Conservation (phyloP, 2,329 filamentous ascomycete species). For the Torrubiella hemipterigena region DNA sequence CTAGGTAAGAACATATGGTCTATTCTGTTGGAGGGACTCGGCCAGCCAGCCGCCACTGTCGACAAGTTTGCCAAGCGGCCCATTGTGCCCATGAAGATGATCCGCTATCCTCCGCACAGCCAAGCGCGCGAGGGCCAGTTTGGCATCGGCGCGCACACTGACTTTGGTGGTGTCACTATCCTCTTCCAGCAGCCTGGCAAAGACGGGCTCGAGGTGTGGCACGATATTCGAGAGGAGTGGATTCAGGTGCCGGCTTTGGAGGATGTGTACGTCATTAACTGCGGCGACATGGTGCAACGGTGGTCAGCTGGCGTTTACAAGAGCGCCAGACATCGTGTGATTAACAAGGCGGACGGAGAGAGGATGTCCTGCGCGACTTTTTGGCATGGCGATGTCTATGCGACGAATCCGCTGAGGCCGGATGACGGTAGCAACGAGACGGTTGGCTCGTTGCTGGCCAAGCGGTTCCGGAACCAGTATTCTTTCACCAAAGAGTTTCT, state of each 20-base stretch:
- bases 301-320: conserved; percentile 17
- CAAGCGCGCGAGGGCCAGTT: no score
- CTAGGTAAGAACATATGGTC: conserved; percentile 13
- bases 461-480: conserved; percentile 10
- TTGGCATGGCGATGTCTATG: conserved; percentile 14
- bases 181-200: conserved; percentile 16
- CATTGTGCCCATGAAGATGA: conserved; percentile 10
- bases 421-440: conserved; percentile 10
- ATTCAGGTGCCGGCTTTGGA: conserved; percentile 17
- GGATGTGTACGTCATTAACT: conserved; percentile 23
- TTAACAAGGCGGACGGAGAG: conserved; percentile 13
- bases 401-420: conserved; percentile 12
- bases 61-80: conserved; percentile 11
- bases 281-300: conserved; percentile 22
- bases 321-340: conserved; percentile 16
- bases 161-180: conserved; percentile 17
- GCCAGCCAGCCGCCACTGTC: conserved; percentile 7
- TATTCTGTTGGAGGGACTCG: conserved; percentile 14
- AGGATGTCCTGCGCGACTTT: conserved; percentile 10
- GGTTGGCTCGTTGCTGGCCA: conserved; percentile 11
- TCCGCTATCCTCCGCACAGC: conserved; percentile 15
- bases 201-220: conserved; percentile 17
- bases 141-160: no score
- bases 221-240: conserved; percentile 14
- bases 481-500: conserved; percentile 3